Conservation (phyloP, 2,329 filamentous ascomycete genomes). For the Aspergillus carbonarius region DNA sequence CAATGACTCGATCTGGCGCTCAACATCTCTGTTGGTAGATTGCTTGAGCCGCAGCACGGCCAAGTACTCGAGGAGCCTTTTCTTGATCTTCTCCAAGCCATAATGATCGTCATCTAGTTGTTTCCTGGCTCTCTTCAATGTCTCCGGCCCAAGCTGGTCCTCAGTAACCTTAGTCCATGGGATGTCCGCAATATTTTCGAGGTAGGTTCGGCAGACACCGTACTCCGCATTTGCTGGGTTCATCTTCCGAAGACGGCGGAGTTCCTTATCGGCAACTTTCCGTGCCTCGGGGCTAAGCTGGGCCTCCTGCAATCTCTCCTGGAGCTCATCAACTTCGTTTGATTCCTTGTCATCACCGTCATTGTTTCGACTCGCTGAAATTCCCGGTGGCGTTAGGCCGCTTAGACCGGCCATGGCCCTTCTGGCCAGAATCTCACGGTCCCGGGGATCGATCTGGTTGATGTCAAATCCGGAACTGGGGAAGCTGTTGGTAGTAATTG, state of each 20-base stretch:
- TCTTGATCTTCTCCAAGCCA: conserved; percentile 95
- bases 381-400: conserved; percentile 42
- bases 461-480: conserved; percentile 61
- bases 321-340: conserved; percentile 87
- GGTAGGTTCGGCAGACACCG: conserved; percentile 86
- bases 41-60: conserved; percentile 96
- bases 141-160: conserved; percentile 80
- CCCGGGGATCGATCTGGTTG: conserved; percentile 49
- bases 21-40: conserved; percentile 77
- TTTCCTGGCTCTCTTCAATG: conserved; percentile 73
- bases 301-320: conserved; percentile 80
- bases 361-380: conserved; percentile 49
- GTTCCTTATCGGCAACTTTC: conserved; percentile 86
- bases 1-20: conserved; percentile 66
- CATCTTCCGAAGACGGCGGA: conserved; percentile 90
- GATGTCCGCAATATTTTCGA: conserved; percentile 91
- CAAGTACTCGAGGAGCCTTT: conserved; percentile 88
- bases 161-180: conserved; percentile 85
- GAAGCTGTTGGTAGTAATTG: conserved; percentile 66
- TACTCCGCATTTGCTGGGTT: conserved; percentile 95
- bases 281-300: conserved; percentile 78
- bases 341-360: conserved; percentile 73
- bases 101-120: conserved; percentile 97
- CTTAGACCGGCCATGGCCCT: conserved; percentile 46
- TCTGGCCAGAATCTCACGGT: conserved; percentile 45